Evolutionary conservation across 352 stramenopile species (phyloP), one percentile per base, ranked within the genome.

Genomic region (Aphanomyces cochlioides): DNA sequence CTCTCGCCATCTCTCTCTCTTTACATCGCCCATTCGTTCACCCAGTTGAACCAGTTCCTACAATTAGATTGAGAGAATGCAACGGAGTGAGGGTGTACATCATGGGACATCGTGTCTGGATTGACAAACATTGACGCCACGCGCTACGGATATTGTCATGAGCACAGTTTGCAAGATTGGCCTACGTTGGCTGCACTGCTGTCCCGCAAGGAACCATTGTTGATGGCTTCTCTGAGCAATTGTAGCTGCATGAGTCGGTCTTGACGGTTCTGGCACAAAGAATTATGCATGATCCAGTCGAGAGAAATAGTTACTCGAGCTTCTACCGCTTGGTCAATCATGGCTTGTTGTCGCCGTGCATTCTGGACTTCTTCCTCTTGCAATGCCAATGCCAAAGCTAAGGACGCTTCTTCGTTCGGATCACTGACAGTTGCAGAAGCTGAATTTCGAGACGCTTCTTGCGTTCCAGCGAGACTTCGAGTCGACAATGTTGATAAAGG

Each of bases 21-120:
- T 66, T 7, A 61, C 54, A 37, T 61, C 54, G 54, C 54, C 54
- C 54, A 61, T 61, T 13, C n/a, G 54, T 37, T 61, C 19, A 37
- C 54, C 54, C 19, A 61, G 54, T 13, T 39, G 54, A 28, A 61
- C 15, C 54, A 61, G 43, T 61, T 61, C 54, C 54, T 61, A 61
- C 15, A 19, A 10, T 10, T 13, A 13, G 13, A 19, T 37, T 40
- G 7, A 1, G 10, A 61, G 19, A 28, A 19, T 61, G 19, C 43
- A 12, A 28, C 15, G 50, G 50, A 58, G n/a, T 61, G n/a, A 10
- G 21, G 19, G 39, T 40, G 54, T 61, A 61, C 54, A 37, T 61
- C 54, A n/a, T 61, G 21, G 17, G 54, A 61, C 54, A 61, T 61
- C 15, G 54, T 41, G 36, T 61, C 54, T 7, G 28, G 17, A 37